Base-by-base conservation (phyloP, 768 basidiomycete species). In the Hemileccinum rubropunctum region DNA sequence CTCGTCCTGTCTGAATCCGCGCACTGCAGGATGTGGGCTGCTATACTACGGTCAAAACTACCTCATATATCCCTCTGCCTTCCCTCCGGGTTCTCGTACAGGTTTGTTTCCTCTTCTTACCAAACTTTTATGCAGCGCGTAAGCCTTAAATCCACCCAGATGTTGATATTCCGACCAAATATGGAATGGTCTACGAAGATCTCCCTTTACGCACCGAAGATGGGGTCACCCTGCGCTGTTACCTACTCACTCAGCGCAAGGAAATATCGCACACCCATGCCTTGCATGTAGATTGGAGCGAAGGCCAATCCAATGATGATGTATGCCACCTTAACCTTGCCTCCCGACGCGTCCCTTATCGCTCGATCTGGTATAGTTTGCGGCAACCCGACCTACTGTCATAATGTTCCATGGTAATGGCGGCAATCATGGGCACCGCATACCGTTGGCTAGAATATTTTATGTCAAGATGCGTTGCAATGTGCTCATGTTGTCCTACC, bases 381-480 rank as follows among this genome's bases (percentile, higher is more conserved):
- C 75, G 14, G 63, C 72, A 0, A 66, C 64, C 38, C 76, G 93
- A 14, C 95, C 95, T 2, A 97, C 93, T 0, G 76, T 98, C 2
- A 67, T 98, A 43, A 90, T 98, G 83, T 92, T 97, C 48, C 95
- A 98, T 58, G 95, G 95, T 7, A 91, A 91, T 59, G 88, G 83
- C 0, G 89, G 89, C 13, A 92, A 91, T 57, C 75, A 83, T 34
- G 95, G 95, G 1, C 95, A 98, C 62, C 80, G 95, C 21, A 79
- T 98, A 62, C 95, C 94, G 2, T 73, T 97, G 23, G 95, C 89
- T 0, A 79, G 80, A 43, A 79, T 91, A 30, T 95, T 98, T 63
- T 90, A 79, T 62, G 69, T 81, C 41, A 81, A 82, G 61, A 84
- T 92, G 82, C 77, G 90, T 14, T 97, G 93, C 67, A 98, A 98